A percentile compares a stretch with the other conserved stretches of the same genome.
Conservation (phyloP, 192 early-diverging fungal genomes). For the Chytriomyces hyalinus region DNA sequence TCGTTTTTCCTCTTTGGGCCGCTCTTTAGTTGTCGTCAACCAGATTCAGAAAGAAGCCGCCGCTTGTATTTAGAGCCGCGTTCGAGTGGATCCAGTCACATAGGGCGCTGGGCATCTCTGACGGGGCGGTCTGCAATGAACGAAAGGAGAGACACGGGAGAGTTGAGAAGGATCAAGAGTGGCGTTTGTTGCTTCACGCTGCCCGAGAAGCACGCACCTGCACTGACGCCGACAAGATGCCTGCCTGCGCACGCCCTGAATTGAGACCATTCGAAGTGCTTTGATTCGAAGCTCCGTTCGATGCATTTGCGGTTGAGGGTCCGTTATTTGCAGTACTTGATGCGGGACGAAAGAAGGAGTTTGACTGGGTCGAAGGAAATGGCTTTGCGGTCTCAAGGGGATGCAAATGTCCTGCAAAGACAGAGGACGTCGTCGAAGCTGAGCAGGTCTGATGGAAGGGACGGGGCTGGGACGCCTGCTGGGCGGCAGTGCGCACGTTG, state of each 20-base stretch:
- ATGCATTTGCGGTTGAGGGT: background rate
- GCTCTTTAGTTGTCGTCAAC: constrained; percentile 26
- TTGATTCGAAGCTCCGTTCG: background rate
- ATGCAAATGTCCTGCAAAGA: background rate
- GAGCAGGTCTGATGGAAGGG: background rate
- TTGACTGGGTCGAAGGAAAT: background rate
- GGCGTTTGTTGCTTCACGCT: background rate
- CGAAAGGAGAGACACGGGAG: background rate
- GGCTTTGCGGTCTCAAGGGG: background rate
- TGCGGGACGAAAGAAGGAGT: background rate
- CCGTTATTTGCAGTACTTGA: background rate
- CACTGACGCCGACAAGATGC: background rate
- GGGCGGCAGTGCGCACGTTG: no score
- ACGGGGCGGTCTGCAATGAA: background rate
- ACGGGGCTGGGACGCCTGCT: no score
- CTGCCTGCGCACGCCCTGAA: background rate
- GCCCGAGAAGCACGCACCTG: background rate
- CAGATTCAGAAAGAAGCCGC: constrained; percentile 24
- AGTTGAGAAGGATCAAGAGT: background rate
- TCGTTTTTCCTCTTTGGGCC: background rate
- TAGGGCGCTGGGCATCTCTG: constrained; percentile 16
- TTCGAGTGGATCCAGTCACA: constrained; percentile 13
- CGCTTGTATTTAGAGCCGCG: constrained; percentile 26
- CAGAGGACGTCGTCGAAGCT: background rate
- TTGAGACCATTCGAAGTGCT: background rate